Evolutionary conservation across 2,329 filamentous ascomycete genomes (phyloP).

Genomic region (Penicillium sp.): DNA sequence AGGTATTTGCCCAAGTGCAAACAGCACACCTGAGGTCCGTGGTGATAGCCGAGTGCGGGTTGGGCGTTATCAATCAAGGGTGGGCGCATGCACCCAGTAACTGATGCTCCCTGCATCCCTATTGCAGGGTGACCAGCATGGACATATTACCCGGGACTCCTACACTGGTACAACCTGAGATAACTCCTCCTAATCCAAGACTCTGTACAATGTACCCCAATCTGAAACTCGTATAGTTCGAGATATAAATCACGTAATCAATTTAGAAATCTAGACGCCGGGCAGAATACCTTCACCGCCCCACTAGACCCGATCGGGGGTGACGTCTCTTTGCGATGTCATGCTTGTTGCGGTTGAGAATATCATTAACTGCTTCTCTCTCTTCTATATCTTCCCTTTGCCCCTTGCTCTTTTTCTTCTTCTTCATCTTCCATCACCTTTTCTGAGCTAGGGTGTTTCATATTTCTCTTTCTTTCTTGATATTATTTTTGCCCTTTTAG

Average conservation of each 20-base stretch:
- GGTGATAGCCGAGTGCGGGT: not conserved
- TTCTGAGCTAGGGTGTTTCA: not conserved
- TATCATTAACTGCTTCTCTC: not conserved
- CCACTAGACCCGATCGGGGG: constrained; percentile 24
- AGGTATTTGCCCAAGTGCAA: not conserved
- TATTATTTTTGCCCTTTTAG: not conserved
- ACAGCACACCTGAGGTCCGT: not conserved
- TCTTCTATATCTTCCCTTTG: constrained; percentile 18
- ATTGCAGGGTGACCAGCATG: not conserved
- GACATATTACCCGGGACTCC: not conserved
- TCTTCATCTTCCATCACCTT: constrained; percentile 6
- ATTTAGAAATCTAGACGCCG: constrained; percentile 4
- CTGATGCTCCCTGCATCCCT: constrained; percentile 12
- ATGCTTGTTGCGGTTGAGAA: constrained; percentile 16
- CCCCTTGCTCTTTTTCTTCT: constrained; percentile 17
- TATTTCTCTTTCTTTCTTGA: not conserved
- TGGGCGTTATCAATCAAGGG: constrained; percentile 17
- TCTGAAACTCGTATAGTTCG: not conserved
- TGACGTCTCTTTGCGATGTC: constrained; percentile 26
- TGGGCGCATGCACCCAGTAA: constrained; percentile 9
- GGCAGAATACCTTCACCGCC: constrained; percentile 23
- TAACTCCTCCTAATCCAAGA: not conserved
- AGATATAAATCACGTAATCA: constrained; percentile 1
- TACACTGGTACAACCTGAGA: not conserved
- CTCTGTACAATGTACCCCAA: too few relatives aligned